Evolutionary conservation across 176 grass and related monocot species (phyloP).

Genomic region (Hyparrhenia diplandra): DNA sequence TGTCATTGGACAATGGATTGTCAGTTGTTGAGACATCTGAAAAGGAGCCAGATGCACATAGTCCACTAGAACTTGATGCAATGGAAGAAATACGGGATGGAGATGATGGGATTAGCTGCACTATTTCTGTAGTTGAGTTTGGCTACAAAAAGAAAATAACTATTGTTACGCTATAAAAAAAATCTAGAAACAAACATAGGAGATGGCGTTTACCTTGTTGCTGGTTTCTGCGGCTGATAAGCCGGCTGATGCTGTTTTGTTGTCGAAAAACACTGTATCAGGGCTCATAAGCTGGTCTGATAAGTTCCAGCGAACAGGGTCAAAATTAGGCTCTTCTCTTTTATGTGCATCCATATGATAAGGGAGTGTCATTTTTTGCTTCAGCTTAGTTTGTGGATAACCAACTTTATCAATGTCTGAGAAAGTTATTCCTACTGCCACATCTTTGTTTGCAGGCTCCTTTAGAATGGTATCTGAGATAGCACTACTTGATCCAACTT

Average conservation of each 20-base stretch:
- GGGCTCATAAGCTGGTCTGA: too few relatives aligned
- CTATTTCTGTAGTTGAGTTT: background rate
- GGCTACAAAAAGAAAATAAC: constrained; percentile 18
- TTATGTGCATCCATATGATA: background rate
- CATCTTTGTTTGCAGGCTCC: background rate
- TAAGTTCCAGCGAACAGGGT: too few relatives aligned
- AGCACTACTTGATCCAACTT: constrained; percentile 14
- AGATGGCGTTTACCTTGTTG: constrained; percentile 10
- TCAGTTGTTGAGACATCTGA: background rate
- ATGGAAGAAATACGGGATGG: background rate
- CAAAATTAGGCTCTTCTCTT: constrained; percentile 1
- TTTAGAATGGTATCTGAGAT: constrained; percentile 15
- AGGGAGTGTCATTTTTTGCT: background rate
- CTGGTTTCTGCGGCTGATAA: background rate
- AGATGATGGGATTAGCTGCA: background rate
- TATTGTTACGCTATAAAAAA: background rate
- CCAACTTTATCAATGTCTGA: background rate
- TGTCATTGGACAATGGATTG: constrained; percentile 23
- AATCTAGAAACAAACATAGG: background rate
- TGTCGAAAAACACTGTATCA: too few relatives aligned
- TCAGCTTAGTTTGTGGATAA: background rate
- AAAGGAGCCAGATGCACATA: constrained; percentile 1
- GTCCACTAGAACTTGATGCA: constrained; percentile 31
- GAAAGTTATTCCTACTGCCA: background rate
- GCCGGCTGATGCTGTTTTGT: too few relatives aligned